Conservation (phyloP, 1,284 basidiomycete genomes). For the Cronartium quercuum region DNA sequence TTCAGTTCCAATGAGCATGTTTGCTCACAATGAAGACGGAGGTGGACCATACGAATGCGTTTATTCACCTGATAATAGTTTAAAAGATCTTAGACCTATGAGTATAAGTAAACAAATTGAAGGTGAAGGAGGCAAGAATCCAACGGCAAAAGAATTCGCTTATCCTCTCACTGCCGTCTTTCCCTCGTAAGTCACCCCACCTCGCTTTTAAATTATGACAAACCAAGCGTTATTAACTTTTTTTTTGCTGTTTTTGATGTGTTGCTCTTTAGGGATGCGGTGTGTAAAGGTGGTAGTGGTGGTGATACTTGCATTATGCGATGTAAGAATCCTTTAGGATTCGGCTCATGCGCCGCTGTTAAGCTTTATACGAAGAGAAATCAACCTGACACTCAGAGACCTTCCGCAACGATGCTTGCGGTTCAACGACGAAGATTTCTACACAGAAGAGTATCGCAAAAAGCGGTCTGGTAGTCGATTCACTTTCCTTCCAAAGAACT, state of each 20-base stretch:
- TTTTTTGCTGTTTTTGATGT: conserved; percentile 1
- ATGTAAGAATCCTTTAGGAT: conserved; percentile 31
- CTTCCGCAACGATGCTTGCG: not conserved
- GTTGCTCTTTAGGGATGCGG: conserved; percentile 3
- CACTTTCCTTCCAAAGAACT: no score
- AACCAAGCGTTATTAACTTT: no score
- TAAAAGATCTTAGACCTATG: conserved; percentile 32
- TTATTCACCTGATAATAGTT: conserved; percentile 29
- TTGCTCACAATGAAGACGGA: conserved; percentile 30
- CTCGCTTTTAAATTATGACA: not conserved
- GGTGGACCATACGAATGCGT: conserved; percentile 30
- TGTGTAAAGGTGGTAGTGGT: conserved; percentile 11
- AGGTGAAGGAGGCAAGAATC: conserved; percentile 32
- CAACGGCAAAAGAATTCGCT: conserved; percentile 30
- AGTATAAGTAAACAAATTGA: conserved; percentile 25
- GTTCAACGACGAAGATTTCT: not conserved
- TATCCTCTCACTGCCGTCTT: conserved; percentile 30
- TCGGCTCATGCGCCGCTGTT: conserved; percentile 36
- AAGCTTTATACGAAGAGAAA: conserved; percentile 5
- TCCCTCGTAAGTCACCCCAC: conserved; percentile 12
- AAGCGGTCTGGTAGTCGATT: no score
- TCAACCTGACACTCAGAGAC: not conserved
- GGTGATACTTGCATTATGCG: conserved; percentile 33
- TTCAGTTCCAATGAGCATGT: conserved; percentile 29
- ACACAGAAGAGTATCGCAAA: no score